Base-by-base conservation (phyloP, 331 rosid species). In the Acacia pycnantha region DNA sequence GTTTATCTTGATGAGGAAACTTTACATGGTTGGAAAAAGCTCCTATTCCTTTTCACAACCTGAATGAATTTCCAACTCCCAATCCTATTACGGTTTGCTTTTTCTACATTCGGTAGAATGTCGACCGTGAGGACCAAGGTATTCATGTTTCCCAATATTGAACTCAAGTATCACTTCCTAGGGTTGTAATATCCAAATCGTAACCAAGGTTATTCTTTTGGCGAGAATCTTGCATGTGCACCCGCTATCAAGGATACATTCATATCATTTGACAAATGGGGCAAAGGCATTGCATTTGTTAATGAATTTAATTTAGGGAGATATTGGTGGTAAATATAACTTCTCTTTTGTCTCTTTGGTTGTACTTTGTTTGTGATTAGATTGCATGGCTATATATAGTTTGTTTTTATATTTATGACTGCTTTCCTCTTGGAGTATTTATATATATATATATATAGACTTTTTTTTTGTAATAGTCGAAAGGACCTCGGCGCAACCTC, bases 401-500 rank as follows among this genome's bases (percentile, higher is more conserved):
- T n/a, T n/a, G n/a, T n/a, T n/a, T n/a, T n/a, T n/a, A n/a, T n/a
- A n/a, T n/a, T n/a, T n/a, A n/a, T n/a, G n/a, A n/a, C 18, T 56
- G 37, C 26, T 84, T 62, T 79, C 19, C 31, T 59, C 40, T 82
- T 56, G 13, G 64, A 79, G 68, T 62, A 77, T 76, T 77, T 68
- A 88, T 67, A 56, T 74, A 67, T 85, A 76, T 70, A n/a, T n/a
- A n/a, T n/a, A n/a, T n/a, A n/a, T n/a, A n/a, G n/a, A n/a, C n/a
- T n/a, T n/a, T n/a, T 77, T n/a, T 54, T 43, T 40, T 70, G 85
- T 83, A 54, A 81, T 88, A 95, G 99, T 78, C 54, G 64, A 84
- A 48, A 80, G 99, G 99, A 78, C 98, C 98, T 31, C 98, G 93
- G 71, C 93, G 98, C 93, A 93, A 79, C 83, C 94, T 95, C 62